Base-by-base conservation (phyloP, 352 stramenopile species). In the Globisporangium splendens region DNA sequence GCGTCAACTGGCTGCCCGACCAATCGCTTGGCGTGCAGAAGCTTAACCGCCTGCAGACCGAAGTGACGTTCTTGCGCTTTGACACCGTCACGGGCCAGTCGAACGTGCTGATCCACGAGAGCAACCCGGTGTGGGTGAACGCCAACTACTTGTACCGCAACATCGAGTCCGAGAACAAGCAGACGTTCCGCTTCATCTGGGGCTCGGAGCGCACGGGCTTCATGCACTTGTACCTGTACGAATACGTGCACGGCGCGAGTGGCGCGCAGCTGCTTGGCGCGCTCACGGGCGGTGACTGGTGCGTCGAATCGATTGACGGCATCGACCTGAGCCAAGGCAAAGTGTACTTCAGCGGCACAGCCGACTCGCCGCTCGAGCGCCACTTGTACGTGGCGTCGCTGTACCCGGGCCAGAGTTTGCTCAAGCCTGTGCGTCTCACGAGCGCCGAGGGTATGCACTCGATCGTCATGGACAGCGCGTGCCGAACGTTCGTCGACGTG, bases 161-260 rank as follows among this genome's bases (percentile, higher is more conserved):
- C 54, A 88, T 96, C 51, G 80, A 94, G 62, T 75, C 65, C 8
- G 72, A 85, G 61, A 79, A 63, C 61, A 83, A 93, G 53, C 82
- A 80, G 50, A 80, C 77, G 7, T 98, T 98, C 70, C 96, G 89
- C 17, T 98, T 98, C 68, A 75, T 98, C 39, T 98, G 96, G 90
- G 92, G 82, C 12, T 97, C 87, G 1, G 96, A 99, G 75, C 73
- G 93, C 44, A 86, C 75, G 28, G 96, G 96, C n/a, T 98, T 88
- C 65, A 95, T 92, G 77, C 96, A 98, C 58, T 67, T 99, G 47
- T 98, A 99, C 73, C 69, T 98, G 54, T 98, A 99, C 70, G 95
- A 95, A 57, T 98, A 88, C 62, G 69, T 64, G 38, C 58, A 77
- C 31, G 60, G 68, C 21, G 67, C 70, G 3, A 50, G 57, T 1